These are phyloP conservation scores for Ziziphus jujuba DNA, from an alignment of 306 rosid genomes.

Conservation along the genomic window DNA sequence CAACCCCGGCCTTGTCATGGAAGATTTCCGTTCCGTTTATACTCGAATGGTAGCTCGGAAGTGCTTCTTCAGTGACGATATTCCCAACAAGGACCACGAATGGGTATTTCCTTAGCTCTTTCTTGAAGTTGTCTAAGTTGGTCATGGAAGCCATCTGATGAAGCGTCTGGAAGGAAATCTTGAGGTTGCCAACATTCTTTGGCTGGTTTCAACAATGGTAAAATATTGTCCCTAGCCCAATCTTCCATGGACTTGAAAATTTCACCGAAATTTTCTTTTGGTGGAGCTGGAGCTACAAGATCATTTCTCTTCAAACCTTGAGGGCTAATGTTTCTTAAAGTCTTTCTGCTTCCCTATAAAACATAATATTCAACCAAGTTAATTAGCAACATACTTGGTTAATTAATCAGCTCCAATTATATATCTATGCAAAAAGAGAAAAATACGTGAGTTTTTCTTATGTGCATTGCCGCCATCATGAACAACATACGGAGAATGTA, in stretches of 20 bases:
- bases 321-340: too few species aligned
- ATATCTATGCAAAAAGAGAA: too few species aligned
- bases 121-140: not conserved
- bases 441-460: too few species aligned
- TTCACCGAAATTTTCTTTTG: not conserved
- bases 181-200: not conserved
- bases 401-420: too few species aligned
- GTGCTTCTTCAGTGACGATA: slow-evolving; percentile 1
- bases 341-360: too few species aligned
- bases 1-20: not conserved
- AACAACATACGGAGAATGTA: too few species aligned
- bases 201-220: not conserved
- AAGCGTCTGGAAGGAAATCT: not conserved
- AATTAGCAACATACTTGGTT: too few species aligned
- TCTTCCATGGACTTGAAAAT: not conserved
- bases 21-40: not conserved
- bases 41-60: not conserved
- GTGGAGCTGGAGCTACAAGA: too few species aligned
- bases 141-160: not conserved
- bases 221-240: not conserved
- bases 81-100: not conserved
- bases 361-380: too few species aligned
- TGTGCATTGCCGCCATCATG: too few species aligned
- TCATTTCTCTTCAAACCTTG: too few species aligned
- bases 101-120: not conserved